Percentiles rank a stretch among this genome's conserved stretches.
phyloP scores from a whole-genome alignment of 2,329 filamentous ascomycete species.

The Aspergillus sojae region DNA sequence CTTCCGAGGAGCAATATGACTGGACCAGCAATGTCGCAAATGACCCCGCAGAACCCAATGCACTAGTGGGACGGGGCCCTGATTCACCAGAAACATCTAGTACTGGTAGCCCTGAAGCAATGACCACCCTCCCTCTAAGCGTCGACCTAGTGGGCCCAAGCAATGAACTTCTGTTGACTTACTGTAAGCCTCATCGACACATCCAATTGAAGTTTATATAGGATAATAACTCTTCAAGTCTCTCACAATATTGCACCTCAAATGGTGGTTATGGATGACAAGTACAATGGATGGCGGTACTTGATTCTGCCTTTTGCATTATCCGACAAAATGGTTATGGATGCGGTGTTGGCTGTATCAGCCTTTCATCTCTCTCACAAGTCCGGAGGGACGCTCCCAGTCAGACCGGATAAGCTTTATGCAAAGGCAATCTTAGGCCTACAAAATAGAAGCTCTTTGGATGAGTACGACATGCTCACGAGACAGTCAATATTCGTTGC shows the following conservation, averaged over 20 bases:
- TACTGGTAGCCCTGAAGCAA: background rate
- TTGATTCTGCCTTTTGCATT: conserved; percentile 17
- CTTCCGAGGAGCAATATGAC: background rate
- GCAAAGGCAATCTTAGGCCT: conserved; percentile 7
- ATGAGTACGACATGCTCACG: background rate
- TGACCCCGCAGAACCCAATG: background rate
- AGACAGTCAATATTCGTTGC: conserved; percentile 13
- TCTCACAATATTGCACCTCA: conserved; percentile 18
- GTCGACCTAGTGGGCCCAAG: background rate
- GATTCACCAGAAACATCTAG: background rate
- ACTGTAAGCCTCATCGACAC: background rate
- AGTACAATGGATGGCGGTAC: conserved; percentile 19
- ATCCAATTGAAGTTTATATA: background rate
- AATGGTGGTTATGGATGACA: conserved; percentile 19
- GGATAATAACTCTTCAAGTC: conserved; percentile 10
- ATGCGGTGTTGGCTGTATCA: conserved; percentile 17
- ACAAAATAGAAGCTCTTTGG: background rate
- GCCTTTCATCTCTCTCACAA: conserved; percentile 13
- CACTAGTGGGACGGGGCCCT: background rate
- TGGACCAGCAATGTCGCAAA: background rate
- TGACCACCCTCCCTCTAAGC: background rate
- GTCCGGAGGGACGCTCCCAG: background rate
- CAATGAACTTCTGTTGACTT: background rate
- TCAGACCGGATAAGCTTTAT: background rate
- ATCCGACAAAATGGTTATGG: conserved; percentile 13